Conservation (phyloP, 2,329 filamentous ascomycete genomes). For the Fusarium tupiense region DNA sequence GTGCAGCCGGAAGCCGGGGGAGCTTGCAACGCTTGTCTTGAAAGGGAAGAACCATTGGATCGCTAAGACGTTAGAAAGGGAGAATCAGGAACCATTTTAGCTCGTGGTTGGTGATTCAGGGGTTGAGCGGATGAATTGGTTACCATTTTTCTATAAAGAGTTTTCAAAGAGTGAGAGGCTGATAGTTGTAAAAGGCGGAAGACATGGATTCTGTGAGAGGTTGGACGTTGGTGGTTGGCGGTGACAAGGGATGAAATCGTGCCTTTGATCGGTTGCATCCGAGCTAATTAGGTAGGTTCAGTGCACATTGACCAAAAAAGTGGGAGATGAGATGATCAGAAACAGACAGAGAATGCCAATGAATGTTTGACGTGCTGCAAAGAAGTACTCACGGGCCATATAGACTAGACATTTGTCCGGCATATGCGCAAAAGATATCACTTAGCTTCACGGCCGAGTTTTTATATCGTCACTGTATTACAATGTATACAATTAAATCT, state of each 20-base stretch:
- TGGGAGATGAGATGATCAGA: conserved; percentile 15
- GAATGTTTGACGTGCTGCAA: conserved; percentile 2
- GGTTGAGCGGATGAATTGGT: background rate
- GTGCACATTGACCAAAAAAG: conserved; percentile 19
- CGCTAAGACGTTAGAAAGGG: conserved; percentile 22
- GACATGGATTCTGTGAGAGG: conserved; percentile 10
- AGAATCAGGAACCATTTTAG: conserved; percentile 35
- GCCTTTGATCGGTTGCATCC: conserved; percentile 40
- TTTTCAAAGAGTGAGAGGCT: conserved; percentile 16
- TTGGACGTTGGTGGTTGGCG: conserved; percentile 22
- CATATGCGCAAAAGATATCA: background rate
- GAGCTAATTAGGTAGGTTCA: conserved; percentile 20
- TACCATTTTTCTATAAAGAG: background rate
- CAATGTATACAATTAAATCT: background rate
- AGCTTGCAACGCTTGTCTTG: conserved; percentile 36
- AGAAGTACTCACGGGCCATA: conserved; percentile 19
- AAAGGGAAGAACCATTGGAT: conserved; percentile 36
- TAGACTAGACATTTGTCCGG: background rate
- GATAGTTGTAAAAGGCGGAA: conserved; percentile 6
- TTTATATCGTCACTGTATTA: background rate
- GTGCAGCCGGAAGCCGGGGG: conserved; percentile 35
- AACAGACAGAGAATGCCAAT: background rate
- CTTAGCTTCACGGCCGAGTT: background rate
- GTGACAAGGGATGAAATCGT: conserved; percentile 20
- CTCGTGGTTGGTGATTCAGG: conserved; percentile 26